A percentile compares a stretch with the other conserved stretches of the same genome.
Evolutionary conservation across 2,329 filamentous ascomycete species (phyloP).

Genomic region (Aureobasidium sp.): DNA sequence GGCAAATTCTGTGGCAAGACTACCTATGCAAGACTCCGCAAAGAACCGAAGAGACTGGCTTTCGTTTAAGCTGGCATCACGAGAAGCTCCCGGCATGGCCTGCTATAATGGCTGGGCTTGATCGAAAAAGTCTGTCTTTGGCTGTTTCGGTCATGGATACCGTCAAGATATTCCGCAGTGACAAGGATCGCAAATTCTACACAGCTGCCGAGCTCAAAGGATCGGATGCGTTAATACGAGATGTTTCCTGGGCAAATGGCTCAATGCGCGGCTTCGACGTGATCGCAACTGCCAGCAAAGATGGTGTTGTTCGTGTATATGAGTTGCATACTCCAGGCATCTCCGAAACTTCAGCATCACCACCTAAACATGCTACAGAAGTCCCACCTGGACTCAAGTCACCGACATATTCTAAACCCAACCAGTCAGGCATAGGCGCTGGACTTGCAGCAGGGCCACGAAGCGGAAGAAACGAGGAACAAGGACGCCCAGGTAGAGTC

Average conservation of each 20-base stretch:
- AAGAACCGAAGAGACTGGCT: constrained; percentile 78
- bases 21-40: constrained; percentile 60
- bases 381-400: background rate
- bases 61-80: constrained; percentile 80
- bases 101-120: constrained; percentile 70
- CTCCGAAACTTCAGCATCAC: constrained; percentile 35
- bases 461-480: constrained; percentile 45
- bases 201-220: constrained; percentile 66
- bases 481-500: constrained; percentile 53
- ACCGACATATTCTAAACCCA: constrained; percentile 17
- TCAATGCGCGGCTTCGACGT: constrained; percentile 86
- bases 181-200: constrained; percentile 70
- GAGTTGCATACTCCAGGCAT: constrained; percentile 56
- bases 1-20: constrained; percentile 66
- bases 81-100: constrained; percentile 73
- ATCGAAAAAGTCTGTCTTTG: constrained; percentile 67
- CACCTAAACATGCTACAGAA: background rate
- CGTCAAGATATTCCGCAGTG: constrained; percentile 75
- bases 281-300: constrained; percentile 85
- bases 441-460: constrained; percentile 39
- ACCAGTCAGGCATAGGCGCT: constrained; percentile 45
- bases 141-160: constrained; percentile 79
- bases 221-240: constrained; percentile 70
- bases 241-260: constrained; percentile 86
- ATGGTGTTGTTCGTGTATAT: constrained; percentile 84